Evolutionary conservation across 495 filamentous ascomycete species (phyloP), one percentile per base, ranked within the genome.

Genomic region (Daldinia grandis): DNA sequence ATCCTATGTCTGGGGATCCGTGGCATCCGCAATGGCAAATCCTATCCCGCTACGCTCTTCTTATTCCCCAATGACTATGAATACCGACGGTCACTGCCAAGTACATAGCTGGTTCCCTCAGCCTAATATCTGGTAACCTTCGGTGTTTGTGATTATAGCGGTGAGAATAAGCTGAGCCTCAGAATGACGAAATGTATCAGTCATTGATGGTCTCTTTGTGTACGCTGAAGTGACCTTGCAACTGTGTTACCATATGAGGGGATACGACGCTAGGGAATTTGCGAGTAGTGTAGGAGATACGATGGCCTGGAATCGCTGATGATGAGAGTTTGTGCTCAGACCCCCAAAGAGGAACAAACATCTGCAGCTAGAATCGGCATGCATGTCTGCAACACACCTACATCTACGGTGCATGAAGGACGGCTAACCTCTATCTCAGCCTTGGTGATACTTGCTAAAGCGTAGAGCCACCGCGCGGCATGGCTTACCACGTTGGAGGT

Each of bases 311-410:
- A 56, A 64, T 37, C 50, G n/a, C 24, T 55, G 53, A 30, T 56
- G 15, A 35, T 35, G 31, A 66, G 24, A 59, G 28, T 27, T 70
- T 30, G 47, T 65, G 56, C 40, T 62, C 51, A 42, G 33, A 58
- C 40, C 53, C 58, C 68, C 21, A 37, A 10, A 66, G 37, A 51
- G 51, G 68, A 40, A 71, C 58, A 53, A 51, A 28, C 58, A 40
- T 53, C 64, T 72, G 69, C 69, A 72, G 64, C 64, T 72, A 72
- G 64, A 58, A 64, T 61, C 60, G 64, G 35, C 64, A 53, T 72
- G 69, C 69, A 72, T 73, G 64, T 65, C 70, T 73, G 70, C 62
- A 73, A 68, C 65, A 73, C 70, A 68, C 70, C 70, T 44, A 59
- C 64, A 72, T 68, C 49, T 33, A 44, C 24, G 49, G 27, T 37